Conservation (phyloP, 495 filamentous ascomycete genomes). For the Tuber microsphaerosporum region DNA sequence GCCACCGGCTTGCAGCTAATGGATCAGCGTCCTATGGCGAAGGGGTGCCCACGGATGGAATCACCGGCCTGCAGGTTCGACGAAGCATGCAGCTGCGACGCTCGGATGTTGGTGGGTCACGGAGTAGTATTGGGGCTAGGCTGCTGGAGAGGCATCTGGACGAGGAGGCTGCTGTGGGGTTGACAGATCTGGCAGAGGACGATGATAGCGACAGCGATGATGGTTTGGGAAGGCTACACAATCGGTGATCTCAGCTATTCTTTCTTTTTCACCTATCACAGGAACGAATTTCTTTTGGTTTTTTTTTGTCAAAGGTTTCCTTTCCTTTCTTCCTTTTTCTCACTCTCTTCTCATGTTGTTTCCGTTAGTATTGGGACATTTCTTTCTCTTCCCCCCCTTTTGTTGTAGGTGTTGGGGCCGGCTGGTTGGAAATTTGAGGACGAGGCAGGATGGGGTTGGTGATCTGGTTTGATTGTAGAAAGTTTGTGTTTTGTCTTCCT, state of each 20-base stretch:
- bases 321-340: not conserved
- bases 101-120: constrained; percentile 50
- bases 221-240: constrained; percentile 23
- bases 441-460: not conserved
- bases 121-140: constrained; percentile 53
- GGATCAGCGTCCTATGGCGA: constrained; percentile 56
- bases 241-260: not conserved
- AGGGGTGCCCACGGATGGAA: constrained; percentile 79
- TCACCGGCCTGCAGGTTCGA: constrained; percentile 80
- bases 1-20: constrained; percentile 57
- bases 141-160: constrained; percentile 51
- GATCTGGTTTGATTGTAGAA: not conserved
- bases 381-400: not conserved
- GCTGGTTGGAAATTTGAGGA: not conserved
- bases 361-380: not conserved
- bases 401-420: not conserved
- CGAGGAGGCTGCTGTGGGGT: constrained; percentile 53
- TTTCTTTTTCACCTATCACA: not conserved
- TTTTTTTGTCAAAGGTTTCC: not conserved
- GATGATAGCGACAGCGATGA: constrained; percentile 50
- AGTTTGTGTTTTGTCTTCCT: not conserved
- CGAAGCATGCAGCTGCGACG: constrained; percentile 85
- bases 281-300: not conserved
- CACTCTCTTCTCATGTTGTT: not conserved
- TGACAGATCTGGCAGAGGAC: constrained; percentile 59